Conservation (phyloP, 768 basidiomycete genomes). For the Rhizopogon vesiculosus region DNA sequence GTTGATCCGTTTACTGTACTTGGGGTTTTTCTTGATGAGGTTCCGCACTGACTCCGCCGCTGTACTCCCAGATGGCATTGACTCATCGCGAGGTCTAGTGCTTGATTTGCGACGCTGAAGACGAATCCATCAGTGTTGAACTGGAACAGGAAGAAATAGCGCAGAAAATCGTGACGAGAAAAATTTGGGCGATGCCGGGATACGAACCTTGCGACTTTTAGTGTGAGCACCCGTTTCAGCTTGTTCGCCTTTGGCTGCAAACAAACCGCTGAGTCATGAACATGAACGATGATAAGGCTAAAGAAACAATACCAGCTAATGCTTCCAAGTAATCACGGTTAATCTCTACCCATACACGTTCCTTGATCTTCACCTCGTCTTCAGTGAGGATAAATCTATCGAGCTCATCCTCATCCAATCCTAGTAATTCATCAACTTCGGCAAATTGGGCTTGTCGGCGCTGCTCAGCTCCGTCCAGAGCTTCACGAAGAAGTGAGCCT, state of each 20-base stretch:
- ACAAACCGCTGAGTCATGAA: conserved; percentile 41
- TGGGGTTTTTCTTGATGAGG: conserved; percentile 79
- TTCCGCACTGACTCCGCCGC: conserved; percentile 31
- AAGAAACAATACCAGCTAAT: conserved; percentile 52
- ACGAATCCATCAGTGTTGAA: conserved; percentile 5
- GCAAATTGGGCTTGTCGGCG: conserved; percentile 50
- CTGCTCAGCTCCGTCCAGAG: conserved; percentile 65
- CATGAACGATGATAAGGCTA: not conserved
- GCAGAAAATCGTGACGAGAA: conserved; percentile 15
- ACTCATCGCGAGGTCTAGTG: conserved; percentile 68
- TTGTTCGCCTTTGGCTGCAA: conserved; percentile 64
- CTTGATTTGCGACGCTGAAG: conserved; percentile 63
- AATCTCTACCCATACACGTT: conserved; percentile 91
- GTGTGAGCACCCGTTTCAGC: conserved; percentile 35
- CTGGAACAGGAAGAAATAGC: not conserved
- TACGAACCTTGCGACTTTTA: conserved; percentile 78
- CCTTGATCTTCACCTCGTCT: conserved; percentile 81
- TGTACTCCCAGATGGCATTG: conserved; percentile 41
- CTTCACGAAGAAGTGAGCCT: conserved; percentile 52
- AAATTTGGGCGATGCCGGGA: conserved; percentile 31
- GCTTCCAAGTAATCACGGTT: conserved; percentile 89
- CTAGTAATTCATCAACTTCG: conserved; percentile 55
- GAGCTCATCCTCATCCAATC: conserved; percentile 89
- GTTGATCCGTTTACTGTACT: conserved; percentile 91
- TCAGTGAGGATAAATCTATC: conserved; percentile 74